A percentile compares a stretch with the other conserved stretches of the same genome.
Conservation (phyloP, 2,329 filamentous ascomycete genomes). For the Cercospora sp. region DNA sequence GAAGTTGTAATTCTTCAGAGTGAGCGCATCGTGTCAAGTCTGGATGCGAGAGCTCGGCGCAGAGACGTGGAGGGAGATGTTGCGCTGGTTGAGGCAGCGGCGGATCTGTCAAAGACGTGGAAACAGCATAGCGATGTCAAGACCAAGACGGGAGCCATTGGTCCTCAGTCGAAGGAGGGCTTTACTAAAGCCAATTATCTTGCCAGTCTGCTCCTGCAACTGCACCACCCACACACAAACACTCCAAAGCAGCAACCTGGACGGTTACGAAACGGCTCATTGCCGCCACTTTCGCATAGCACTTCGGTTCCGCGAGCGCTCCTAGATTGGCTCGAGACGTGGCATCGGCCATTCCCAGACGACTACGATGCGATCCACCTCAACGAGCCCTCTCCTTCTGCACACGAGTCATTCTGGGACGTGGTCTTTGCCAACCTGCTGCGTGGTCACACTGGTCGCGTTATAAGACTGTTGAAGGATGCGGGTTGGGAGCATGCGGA, state of each 20-base stretch:
- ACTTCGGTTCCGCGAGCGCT: slow-evolving; percentile 68
- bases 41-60: slow-evolving; percentile 40
- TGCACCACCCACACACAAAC: slow-evolving; percentile 67
- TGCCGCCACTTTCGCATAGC: slow-evolving; percentile 11
- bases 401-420: slow-evolving; percentile 81
- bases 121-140: slow-evolving; percentile 26
- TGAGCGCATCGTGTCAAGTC: slow-evolving; percentile 63
- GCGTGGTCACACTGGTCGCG: slow-evolving; percentile 70
- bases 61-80: slow-evolving; percentile 26
- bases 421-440: slow-evolving; percentile 72
- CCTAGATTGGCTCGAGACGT: slow-evolving; percentile 76
- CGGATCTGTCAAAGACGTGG: slow-evolving; percentile 36
- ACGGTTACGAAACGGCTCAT: slow-evolving; percentile 4
- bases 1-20: slow-evolving; percentile 72
- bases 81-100: slow-evolving; percentile 29
- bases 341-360: slow-evolving; percentile 70
- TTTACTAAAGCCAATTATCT: slow-evolving; percentile 76
- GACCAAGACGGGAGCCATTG: slow-evolving; percentile 38
- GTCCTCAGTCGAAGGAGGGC: slow-evolving; percentile 54
- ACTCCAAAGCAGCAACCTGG: slow-evolving; percentile 26
- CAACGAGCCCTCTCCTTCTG: slow-evolving; percentile 70
- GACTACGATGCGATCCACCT: slow-evolving; percentile 66
- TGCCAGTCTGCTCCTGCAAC: slow-evolving; percentile 72
- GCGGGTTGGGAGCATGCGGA: slow-evolving; percentile 78
- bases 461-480: slow-evolving; percentile 66